Base-by-base conservation (phyloP, 2,329 filamentous ascomycete genomes). In the Aspergillus sp. region DNA sequence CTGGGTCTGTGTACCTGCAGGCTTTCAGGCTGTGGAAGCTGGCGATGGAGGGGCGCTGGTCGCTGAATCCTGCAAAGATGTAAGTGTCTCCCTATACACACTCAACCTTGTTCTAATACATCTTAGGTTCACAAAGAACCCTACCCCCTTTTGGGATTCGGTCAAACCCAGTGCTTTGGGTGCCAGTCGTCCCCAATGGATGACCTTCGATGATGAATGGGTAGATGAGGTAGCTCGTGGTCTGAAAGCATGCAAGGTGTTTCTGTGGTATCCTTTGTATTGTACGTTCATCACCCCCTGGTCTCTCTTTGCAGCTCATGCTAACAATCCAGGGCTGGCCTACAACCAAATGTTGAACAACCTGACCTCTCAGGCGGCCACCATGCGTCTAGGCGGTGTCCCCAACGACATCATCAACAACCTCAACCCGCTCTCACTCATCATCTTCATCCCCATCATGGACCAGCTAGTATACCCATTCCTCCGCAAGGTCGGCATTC, bases 201-300 rank as follows among this genome's bases (percentile, higher is more conserved):
- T 93, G 88, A 90, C 87, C 0, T 92, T 92, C 67, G 90, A 94
- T 63, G 91, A 94, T 67, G 85, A 86, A 55, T 94, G 90, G 90
- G 90, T 94, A 36, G 90, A 92, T 71, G 89, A 93, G 72, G 87
- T 92, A 52, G 82, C 82, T 55, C 88, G 90, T 76, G 90, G 89
- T 63, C 79, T 90, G 59, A 81, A 84, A 67, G 88, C 89, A 59
- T 91, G 88, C 79, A 82, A 85, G 65, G 89, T 91, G 36, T 93
- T 91, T 75, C 77, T 84, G 63, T 84, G 82, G 75, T 85, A 79
- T 58, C 81, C 81, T n/a, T 74, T 84, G 9, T 84, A 78, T 69
- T 80, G 77, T 77, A 63, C 50, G 70, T 65, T 28, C 12, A 36
- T 2, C 12, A 23, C 21, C 17, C 58, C 53, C 41, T 23, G 1